Base-by-base conservation (phyloP, 805 yeast species). In the Spencermartinsiella europaea region DNA sequence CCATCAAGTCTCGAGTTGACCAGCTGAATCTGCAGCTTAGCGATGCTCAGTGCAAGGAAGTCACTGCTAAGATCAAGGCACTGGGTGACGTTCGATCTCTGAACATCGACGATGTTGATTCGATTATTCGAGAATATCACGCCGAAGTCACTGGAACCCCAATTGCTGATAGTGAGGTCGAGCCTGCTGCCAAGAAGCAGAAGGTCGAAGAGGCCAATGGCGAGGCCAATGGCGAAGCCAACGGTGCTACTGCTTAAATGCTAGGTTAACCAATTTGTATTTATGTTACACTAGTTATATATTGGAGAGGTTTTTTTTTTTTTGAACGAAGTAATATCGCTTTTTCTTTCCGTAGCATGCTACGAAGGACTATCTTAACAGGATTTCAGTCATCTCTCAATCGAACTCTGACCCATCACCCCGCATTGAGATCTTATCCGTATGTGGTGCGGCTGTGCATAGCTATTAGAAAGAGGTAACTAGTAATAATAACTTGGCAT, bases 1-100 rank as follows among this genome's bases (percentile, higher is more conserved):
- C 98, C 46, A 91, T 91, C 78, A 91, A 91, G 75, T 81, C 95
- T 37, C 85, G 99, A 71, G 99, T 93, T 52, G 99, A 91, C 67
- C 99, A 91, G 72, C 79, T 91, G 71, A 90, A 93, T 71, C 76
- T 91, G 70, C 73, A 82, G 60, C 76, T 91, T 64, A 80, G 93
- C 42, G 99, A 91, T 65, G 91, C 82, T 57, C 97, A 91, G 76
- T 75, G 86, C 71, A 93, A 93, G 77, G 96, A 87, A 66, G 95
- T 93, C 54, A 91, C 99, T 31, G 75, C 77, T 59, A 90, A 90
- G 75, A 90, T 91, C 69, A 91, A 91, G 76, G 77, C 81, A 70
- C 77, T 91, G 62, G 99, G 98, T 56, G 99, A 91, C 67, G 87
- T 93, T 49, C 80, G 98, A 70, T 93, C 88, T 49, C 77, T 93